Percentiles rank a stretch among this genome's conserved stretches.
Conservation (phyloP, 2,329 filamentous ascomycete genomes). For the Cyclaneusma minus region DNA sequence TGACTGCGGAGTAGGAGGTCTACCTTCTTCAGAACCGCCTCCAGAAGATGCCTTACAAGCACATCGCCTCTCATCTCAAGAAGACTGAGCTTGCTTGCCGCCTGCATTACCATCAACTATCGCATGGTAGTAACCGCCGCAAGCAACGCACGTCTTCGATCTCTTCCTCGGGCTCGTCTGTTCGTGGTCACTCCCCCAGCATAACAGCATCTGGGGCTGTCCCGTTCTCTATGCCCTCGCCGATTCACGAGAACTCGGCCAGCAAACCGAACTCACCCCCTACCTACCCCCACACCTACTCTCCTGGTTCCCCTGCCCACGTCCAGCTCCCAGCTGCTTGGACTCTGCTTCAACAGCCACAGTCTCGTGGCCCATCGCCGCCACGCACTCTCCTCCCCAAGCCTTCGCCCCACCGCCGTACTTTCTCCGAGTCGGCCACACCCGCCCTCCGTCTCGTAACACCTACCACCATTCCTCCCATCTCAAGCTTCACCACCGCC, state of each 20-base stretch:
- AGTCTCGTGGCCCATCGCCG: conserved; percentile 15
- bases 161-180: conserved; percentile 36
- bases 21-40: conserved; percentile 73
- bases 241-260: conserved; percentile 25
- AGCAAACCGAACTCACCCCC: conserved; percentile 15
- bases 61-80: conserved; percentile 71
- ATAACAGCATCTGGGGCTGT: conserved; percentile 31
- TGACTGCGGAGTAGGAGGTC: conserved; percentile 40
- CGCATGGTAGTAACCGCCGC: conserved; percentile 66
- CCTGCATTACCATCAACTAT: conserved; percentile 75
- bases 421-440: conserved; percentile 25
- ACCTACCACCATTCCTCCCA: conserved; percentile 18
- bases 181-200: conserved; percentile 24
- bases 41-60: conserved; percentile 84
- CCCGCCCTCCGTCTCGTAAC: conserved; percentile 33
- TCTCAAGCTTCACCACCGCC: conserved; percentile 23
- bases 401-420: conserved; percentile 31
- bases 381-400: conserved; percentile 41
- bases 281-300: conserved; percentile 22
- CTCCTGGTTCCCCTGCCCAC: conserved; percentile 14
- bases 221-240: conserved; percentile 30
- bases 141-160: conserved; percentile 61
- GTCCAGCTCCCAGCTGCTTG: conserved; percentile 27
- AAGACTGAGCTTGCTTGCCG: conserved; percentile 82
- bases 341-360: conserved; percentile 29